Percentiles rank a stretch among this genome's conserved stretches.
phyloP scores from a whole-genome alignment of 768 basidiomycete genomes.

The Russula earlei region DNA sequence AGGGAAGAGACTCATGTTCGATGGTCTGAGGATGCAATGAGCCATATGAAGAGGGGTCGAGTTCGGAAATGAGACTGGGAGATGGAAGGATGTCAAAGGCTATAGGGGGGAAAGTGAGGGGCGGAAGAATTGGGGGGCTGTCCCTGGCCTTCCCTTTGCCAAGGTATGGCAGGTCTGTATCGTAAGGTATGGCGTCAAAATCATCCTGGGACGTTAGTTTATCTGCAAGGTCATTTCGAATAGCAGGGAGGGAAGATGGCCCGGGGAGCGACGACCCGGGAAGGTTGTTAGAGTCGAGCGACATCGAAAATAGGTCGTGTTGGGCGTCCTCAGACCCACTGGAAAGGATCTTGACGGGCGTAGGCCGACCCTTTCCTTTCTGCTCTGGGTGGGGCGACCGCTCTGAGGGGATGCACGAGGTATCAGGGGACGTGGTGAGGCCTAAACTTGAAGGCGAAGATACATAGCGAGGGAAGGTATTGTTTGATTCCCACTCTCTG shows the following conservation, averaged over 20 bases:
- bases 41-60: conserved; percentile 30
- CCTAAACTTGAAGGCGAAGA: neutral
- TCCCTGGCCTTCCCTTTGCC: conserved; percentile 48
- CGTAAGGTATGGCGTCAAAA: conserved; percentile 9
- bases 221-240: conserved; percentile 4
- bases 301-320: conserved; percentile 24
- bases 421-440: neutral
- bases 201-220: neutral
- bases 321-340: conserved; percentile 26
- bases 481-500: neutral
- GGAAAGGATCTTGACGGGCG: conserved; percentile 41
- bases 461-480: neutral
- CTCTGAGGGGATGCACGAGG: neutral
- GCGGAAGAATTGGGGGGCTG: conserved; percentile 52
- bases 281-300: conserved; percentile 9
- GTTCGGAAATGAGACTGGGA: conserved; percentile 23
- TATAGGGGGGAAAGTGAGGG: conserved; percentile 50
- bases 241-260: conserved; percentile 17
- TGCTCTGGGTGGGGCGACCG: conserved; percentile 19
- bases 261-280: conserved; percentile 22
- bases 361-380: conserved; percentile 50
- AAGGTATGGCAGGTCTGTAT: conserved; percentile 9
- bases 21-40: conserved; percentile 11
- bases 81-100: conserved; percentile 38
- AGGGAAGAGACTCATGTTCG: neutral